These are phyloP conservation scores for Aspergillus bridgeri DNA, from an alignment of 495 filamentous ascomycete genomes.

Conservation along the genomic window DNA sequence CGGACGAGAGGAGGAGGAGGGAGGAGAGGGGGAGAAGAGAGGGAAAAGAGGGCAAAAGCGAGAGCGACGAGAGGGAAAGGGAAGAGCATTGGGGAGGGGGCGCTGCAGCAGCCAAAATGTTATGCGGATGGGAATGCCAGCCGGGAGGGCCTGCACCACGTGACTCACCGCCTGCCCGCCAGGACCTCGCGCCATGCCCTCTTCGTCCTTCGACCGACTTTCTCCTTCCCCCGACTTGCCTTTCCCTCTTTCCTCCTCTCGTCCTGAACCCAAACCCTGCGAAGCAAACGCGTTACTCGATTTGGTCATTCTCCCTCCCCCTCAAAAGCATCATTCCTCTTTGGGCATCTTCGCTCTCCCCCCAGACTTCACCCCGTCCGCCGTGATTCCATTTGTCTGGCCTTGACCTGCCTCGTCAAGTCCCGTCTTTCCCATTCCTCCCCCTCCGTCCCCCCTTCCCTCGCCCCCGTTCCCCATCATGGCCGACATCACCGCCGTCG, in stretches of 20 bases:
- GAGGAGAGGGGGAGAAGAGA: not conserved
- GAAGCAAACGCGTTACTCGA: conserved; percentile 54
- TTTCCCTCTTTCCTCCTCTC: conserved; percentile 35
- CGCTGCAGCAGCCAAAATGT: too few species aligned
- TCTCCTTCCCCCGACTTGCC: conserved; percentile 18
- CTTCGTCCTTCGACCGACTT: conserved; percentile 37
- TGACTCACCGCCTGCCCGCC: conserved; percentile 44
- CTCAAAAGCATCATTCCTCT: conserved; percentile 46
- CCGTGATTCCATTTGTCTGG: not conserved
- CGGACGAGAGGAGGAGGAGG: not conserved
- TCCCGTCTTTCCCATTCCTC: conserved; percentile 17
- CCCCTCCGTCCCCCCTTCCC: conserved; percentile 8
- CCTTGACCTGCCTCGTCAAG: conserved; percentile 13
- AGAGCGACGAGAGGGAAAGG: not conserved
- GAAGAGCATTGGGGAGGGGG: too few species aligned
- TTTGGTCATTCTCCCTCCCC: conserved; percentile 45
- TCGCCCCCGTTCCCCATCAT: conserved; percentile 25
- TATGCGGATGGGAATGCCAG: too few species aligned
- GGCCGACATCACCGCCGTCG: conserved; percentile 46
- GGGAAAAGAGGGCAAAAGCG: not conserved
- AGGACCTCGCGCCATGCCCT: conserved; percentile 39
- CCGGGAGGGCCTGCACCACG: conserved; percentile 19
- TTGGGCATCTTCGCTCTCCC: conserved; percentile 35
- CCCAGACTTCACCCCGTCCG: not conserved
- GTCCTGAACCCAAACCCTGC: conserved; percentile 37